Base-by-base conservation (phyloP, 805 yeast genomes). In the Candida ulmi region DNA sequence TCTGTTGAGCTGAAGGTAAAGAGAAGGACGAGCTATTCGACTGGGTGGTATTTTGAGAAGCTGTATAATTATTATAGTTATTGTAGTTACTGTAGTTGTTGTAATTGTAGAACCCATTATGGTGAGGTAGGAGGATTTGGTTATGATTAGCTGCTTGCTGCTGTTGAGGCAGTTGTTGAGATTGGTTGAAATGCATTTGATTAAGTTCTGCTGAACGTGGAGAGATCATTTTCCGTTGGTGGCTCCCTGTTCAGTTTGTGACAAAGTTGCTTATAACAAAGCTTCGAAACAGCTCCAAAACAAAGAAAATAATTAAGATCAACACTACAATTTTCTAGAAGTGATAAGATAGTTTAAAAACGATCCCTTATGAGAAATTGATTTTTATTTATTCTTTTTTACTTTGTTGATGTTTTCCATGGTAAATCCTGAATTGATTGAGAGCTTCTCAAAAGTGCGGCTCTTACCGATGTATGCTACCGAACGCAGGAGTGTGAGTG, bases 1-100 rank as follows among this genome's bases (percentile, higher is more conserved):
- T 37, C 8, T 32, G 39, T 32, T 32, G 41, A 17, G 33, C 45
- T 16, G 52, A 33, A 27, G 47, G 45, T 33, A 46, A 15, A 15
- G 47, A 44, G 15, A 42, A 44, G 2, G 43, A 42, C 11, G 24
- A 31, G 9, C 32, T 30, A 26, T 23, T 27, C 13, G 28, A 18
- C 17, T 24, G 19, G 17, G 48, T 40, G 27, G 38, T 25, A n/a
- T 23, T 25, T 16, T 12, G 30, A 5, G 33, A 11, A 5, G 34
- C 36, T 13, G 47, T 30, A 17, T 30, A 17, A 44, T 33, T 27
- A 48, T 26, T 34, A 46, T 37, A 38, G 27, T 27, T 38, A n/a
- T n/a, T 21, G 24, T 21, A 21, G 35, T 34, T 38, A 27, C 33
- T 39, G 30, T 31, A 35, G 19, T 23, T 25, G 26, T 28, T 27